These are phyloP conservation scores for Phytomonas francai DNA, from an alignment of 208 protist genomes.

Conservation along the genomic window DNA sequence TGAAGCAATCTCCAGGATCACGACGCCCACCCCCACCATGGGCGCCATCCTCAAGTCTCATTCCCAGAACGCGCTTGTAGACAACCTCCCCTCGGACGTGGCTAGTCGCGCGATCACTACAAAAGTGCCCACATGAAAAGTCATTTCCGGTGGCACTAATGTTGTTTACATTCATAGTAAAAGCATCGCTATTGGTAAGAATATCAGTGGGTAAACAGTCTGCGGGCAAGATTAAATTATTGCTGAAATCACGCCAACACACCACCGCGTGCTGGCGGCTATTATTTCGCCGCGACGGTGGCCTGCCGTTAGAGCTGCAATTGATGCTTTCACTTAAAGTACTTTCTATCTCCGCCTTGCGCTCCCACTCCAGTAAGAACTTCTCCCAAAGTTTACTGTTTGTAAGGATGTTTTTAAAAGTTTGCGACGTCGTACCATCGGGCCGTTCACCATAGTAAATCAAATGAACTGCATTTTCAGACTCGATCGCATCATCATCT, in stretches of 20 bases:
- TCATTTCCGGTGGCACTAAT: neutral
- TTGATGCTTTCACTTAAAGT: neutral
- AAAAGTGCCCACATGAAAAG: neutral
- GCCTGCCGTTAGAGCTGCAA: neutral
- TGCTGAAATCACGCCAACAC: slow-evolving; percentile 76
- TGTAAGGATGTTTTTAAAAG: neutral
- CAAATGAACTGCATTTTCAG: neutral
- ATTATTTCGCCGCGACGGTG: neutral
- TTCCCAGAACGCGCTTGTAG: slow-evolving; percentile 37
- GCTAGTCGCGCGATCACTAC: neutral
- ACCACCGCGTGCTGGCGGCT: slow-evolving; percentile 17
- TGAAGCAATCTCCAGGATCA: slow-evolving; percentile 1
- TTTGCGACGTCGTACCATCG: neutral
- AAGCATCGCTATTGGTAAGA: neutral
- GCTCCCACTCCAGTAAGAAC: neutral
- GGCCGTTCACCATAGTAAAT: slow-evolving; percentile 1
- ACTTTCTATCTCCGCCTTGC: neutral
- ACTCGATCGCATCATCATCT: neutral
- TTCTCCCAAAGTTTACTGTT: neutral
- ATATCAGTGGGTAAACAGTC: slow-evolving; percentile 3
- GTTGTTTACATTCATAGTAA: neutral
- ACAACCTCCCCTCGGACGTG: slow-evolving; percentile 4
- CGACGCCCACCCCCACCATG: neutral
- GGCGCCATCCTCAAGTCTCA: slow-evolving; percentile 36
- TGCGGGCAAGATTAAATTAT: slow-evolving; percentile 62